phyloP scores from a whole-genome alignment of 169 alveolate species.

The Plasmodium sp. region DNA sequence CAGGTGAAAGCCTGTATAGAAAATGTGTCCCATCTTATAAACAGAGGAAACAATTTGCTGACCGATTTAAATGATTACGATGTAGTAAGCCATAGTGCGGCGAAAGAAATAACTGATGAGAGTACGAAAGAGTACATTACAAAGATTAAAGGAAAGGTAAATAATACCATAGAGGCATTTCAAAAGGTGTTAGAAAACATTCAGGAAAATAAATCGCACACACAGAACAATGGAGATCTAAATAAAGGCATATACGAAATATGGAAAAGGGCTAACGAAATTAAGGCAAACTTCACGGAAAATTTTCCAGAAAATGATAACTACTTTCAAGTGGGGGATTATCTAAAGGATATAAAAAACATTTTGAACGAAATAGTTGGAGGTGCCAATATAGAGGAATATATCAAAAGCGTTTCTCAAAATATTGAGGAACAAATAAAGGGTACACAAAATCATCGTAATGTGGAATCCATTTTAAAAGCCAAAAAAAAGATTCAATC shows the following conservation, averaged over 20 bases:
- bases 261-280: background rate
- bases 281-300: background rate
- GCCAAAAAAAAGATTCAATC: background rate
- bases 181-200: background rate
- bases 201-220: background rate
- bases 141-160: constrained; percentile 8
- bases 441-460: background rate
- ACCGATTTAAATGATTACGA: constrained; percentile 7
- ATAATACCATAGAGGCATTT: background rate
- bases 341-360: constrained; percentile 17
- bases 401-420: background rate
- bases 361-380: background rate
- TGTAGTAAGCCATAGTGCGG: background rate
- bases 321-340: background rate
- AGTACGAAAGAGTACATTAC: background rate
- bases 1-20: constrained; percentile 2
- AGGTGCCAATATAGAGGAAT: background rate
- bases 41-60: background rate
- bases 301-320: background rate
- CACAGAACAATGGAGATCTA: background rate
- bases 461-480: background rate
- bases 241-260: background rate
- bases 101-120: background rate
- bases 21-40: background rate
- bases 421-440: background rate